Evolutionary conservation across 2,329 filamentous ascomycete genomes (phyloP).

Genomic region (Lasiodiplodia citricola): DNA sequence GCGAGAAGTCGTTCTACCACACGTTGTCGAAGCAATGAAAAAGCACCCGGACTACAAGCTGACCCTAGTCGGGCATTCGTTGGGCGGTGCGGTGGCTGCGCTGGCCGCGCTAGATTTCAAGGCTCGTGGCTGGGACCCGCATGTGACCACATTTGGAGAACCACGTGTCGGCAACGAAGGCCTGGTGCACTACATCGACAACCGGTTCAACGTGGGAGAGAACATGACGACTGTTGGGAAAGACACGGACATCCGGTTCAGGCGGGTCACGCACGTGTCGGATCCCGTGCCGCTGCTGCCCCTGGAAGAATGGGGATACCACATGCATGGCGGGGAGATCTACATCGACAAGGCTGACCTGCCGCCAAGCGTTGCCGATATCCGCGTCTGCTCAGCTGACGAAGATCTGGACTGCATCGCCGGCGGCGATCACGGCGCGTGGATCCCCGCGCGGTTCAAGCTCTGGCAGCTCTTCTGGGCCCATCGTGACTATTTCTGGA

Average conservation of each 20-base stretch:
- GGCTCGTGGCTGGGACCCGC: conserved; percentile 74
- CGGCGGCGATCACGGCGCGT: conserved; percentile 41
- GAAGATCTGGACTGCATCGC: conserved; percentile 75
- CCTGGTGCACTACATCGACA: conserved; percentile 60
- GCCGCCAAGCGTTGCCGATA: conserved; percentile 69
- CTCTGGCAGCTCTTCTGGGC: conserved; percentile 94
- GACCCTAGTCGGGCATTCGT: conserved; percentile 84
- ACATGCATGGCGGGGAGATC: conserved; percentile 83
- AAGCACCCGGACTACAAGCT: conserved; percentile 74
- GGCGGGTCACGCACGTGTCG: conserved; percentile 81
- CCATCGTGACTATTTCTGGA: conserved; percentile 96
- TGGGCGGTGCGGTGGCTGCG: conserved; percentile 90
- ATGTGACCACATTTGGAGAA: conserved; percentile 91
- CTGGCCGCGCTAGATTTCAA: conserved; percentile 84
- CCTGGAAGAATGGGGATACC: conserved; percentile 85
- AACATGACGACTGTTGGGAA: conserved; percentile 26
- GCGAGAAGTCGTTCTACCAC: conserved; percentile 69
- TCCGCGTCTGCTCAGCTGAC: conserved; percentile 74
- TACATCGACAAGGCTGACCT: conserved; percentile 77
- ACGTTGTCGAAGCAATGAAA: conserved; percentile 64
- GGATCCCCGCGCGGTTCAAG: conserved; percentile 64
- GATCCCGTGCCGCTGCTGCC: conserved; percentile 92
- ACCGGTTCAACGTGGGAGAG: conserved; percentile 49
- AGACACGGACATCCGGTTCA: conserved; percentile 57
- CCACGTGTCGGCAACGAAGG: conserved; percentile 66